Percentiles rank a stretch among this genome's conserved stretches.
phyloP scores from a whole-genome alignment of 139 green algal species.

The Eudorina sp. region DNA sequence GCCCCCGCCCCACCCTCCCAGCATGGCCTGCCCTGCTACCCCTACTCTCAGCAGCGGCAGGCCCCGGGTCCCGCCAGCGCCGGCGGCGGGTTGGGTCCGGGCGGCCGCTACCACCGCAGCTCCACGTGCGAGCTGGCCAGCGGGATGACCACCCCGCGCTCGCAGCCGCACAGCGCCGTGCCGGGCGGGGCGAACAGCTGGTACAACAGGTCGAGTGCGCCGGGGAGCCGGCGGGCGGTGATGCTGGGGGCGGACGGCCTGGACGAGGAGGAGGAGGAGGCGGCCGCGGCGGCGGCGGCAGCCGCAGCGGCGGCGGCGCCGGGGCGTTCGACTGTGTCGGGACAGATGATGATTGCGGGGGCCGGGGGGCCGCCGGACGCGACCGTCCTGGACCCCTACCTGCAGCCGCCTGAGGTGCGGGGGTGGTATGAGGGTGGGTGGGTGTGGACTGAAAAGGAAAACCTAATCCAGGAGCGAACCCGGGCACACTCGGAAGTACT shows the following conservation, averaged over 20 bases:
- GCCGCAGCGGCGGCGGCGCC: neutral
- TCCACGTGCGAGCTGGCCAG: neutral
- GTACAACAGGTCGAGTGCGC: neutral
- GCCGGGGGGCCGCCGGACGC: neutral
- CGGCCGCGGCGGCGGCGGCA: neutral
- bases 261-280: conserved; percentile 47
- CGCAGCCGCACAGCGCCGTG: neutral
- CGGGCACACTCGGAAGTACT: too few species aligned
- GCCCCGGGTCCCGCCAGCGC: neutral
- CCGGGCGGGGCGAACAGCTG: neutral
- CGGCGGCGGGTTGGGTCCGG: neutral
- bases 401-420: conserved; percentile 60
- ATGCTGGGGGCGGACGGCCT: conserved; percentile 35
- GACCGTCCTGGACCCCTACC: conserved; percentile 53
- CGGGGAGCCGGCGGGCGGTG: neutral
- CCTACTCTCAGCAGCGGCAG: neutral
- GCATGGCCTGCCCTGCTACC: conserved; percentile 32
- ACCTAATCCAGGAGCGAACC: too few species aligned
- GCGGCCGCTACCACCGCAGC: conserved; percentile 14
- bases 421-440: too few species aligned
- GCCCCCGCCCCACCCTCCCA: neutral
- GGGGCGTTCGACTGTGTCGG: neutral
- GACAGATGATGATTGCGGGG: too few species aligned
- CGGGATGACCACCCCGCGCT: neutral
- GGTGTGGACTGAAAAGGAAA: too few species aligned